A percentile compares a stretch with the other conserved stretches of the same genome.
Conservation (phyloP, 805 yeast genomes). For the Saccharomycopsis olivae region DNA sequence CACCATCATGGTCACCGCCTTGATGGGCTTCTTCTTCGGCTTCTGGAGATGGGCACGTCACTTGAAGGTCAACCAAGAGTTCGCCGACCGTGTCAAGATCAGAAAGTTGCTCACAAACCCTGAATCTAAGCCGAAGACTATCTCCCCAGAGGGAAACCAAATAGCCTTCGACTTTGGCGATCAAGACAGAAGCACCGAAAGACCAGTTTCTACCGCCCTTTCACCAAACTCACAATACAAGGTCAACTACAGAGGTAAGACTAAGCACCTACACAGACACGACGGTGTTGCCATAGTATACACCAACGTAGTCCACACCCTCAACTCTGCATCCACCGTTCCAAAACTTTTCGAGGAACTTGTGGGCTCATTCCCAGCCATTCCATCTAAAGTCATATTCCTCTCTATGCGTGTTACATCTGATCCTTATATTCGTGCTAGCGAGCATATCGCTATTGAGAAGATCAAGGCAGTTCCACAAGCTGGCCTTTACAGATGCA, state of each 20-base stretch:
- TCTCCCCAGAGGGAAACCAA: neutral
- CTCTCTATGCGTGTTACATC: slow-evolving; percentile 33
- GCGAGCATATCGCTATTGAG: slow-evolving; percentile 32
- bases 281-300: slow-evolving; percentile 16
- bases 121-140: neutral
- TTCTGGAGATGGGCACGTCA: slow-evolving; percentile 41
- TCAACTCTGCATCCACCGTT: slow-evolving; percentile 34
- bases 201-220: too few species aligned
- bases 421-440: slow-evolving; percentile 30
- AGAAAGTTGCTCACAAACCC: neutral
- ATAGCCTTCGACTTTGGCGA: neutral
- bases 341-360: slow-evolving; percentile 24
- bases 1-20: slow-evolving; percentile 36
- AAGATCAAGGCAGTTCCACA: slow-evolving; percentile 25
- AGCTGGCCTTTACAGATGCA: slow-evolving; percentile 38
- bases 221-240: slow-evolving; percentile 13
- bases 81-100: slow-evolving; percentile 15
- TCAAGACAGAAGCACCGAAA: neutral
- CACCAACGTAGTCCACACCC: slow-evolving; percentile 23
- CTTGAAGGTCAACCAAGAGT: slow-evolving; percentile 31
- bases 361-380: slow-evolving; percentile 30
- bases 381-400: slow-evolving; percentile 36
- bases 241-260: neutral
- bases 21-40: slow-evolving; percentile 28
- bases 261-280: slow-evolving; percentile 6